Conservation (phyloP, 2,329 filamentous ascomycete species). For the Pseudofabraea citricarpa region DNA sequence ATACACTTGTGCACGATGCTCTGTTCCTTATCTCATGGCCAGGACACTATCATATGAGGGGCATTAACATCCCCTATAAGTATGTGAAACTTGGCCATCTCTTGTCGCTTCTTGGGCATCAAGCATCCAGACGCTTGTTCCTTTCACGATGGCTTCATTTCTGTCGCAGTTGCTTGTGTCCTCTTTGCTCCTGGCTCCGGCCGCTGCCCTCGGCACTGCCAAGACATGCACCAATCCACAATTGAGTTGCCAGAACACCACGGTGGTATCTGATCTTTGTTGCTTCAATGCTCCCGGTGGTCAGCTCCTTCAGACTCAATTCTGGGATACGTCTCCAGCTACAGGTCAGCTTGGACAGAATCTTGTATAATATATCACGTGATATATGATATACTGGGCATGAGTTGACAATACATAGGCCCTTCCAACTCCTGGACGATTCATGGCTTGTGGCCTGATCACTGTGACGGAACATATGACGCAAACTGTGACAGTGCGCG, state of each 20-base stretch:
- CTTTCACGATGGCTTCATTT: not conserved
- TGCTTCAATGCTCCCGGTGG: constrained; percentile 72
- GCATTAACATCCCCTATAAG: too few species aligned
- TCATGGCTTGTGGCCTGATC: constrained; percentile 62
- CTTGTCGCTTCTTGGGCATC: too few species aligned
- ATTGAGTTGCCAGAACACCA: constrained; percentile 60
- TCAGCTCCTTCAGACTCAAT: constrained; percentile 68
- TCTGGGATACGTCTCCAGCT: constrained; percentile 66
- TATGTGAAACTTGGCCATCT: too few species aligned
- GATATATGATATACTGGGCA: too few species aligned
- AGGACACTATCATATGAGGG: too few species aligned
- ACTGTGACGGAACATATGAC: constrained; percentile 67
- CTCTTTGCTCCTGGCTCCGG: not conserved
- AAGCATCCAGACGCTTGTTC: too few species aligned
- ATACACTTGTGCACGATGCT: not conserved
- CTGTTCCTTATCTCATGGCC: too few species aligned
- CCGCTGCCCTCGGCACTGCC: constrained; percentile 1
- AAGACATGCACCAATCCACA: constrained; percentile 21
- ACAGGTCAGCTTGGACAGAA: constrained; percentile 27
- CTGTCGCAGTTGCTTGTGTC: not conserved
- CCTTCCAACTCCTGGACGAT: constrained; percentile 68
- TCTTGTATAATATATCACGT: not conserved
- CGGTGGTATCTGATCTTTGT: constrained; percentile 58
- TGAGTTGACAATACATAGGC: too few species aligned
- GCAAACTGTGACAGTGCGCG: constrained; percentile 58